These are phyloP conservation scores for Clonostachys solani DNA, from an alignment of 2,329 filamentous ascomycete genomes.

Conservation along the genomic window DNA sequence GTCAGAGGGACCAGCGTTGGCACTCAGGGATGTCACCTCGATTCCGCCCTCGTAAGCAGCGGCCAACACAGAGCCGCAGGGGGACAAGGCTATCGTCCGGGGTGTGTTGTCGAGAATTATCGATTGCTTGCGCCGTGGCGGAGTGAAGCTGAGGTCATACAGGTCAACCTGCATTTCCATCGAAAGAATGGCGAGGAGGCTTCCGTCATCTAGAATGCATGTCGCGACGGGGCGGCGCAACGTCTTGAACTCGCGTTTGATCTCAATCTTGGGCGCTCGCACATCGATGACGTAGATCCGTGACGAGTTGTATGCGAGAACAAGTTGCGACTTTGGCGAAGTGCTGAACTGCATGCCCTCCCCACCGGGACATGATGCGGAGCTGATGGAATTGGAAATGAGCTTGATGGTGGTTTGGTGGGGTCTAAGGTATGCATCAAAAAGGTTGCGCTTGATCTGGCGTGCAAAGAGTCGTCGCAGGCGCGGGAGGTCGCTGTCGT, in stretches of 20 bases:
- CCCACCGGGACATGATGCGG: slow-evolving; percentile 75
- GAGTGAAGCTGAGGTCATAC: slow-evolving; percentile 64
- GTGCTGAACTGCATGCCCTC: slow-evolving; percentile 83
- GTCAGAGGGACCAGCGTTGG: slow-evolving; percentile 59
- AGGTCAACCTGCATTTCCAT: slow-evolving; percentile 81
- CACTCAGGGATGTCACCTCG: slow-evolving; percentile 73
- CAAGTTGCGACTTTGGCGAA: slow-evolving; percentile 68
- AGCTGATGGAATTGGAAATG: slow-evolving; percentile 79
- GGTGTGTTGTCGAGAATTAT: slow-evolving; percentile 76
- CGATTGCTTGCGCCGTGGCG: slow-evolving; percentile 68
- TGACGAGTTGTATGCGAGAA: slow-evolving; percentile 82
- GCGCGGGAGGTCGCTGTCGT: slow-evolving; percentile 47
- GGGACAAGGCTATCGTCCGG: slow-evolving; percentile 74
- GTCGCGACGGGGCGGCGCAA: slow-evolving; percentile 70
- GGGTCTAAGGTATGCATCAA: slow-evolving; percentile 71
- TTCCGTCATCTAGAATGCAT: slow-evolving; percentile 75
- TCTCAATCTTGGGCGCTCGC: slow-evolving; percentile 43
- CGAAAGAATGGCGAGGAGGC: slow-evolving; percentile 72
- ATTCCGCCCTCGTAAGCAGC: slow-evolving; percentile 86
- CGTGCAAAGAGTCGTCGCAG: slow-evolving; percentile 64
- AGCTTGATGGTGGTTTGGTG: slow-evolving; percentile 70
- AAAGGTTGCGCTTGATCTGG: slow-evolving; percentile 73
- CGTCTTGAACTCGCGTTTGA: slow-evolving; percentile 77
- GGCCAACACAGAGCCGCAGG: slow-evolving; percentile 76
- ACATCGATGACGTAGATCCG: slow-evolving; percentile 77